Base-by-base conservation (phyloP, 345 rosid genomes). In the Eucalyptus regnans region DNA sequence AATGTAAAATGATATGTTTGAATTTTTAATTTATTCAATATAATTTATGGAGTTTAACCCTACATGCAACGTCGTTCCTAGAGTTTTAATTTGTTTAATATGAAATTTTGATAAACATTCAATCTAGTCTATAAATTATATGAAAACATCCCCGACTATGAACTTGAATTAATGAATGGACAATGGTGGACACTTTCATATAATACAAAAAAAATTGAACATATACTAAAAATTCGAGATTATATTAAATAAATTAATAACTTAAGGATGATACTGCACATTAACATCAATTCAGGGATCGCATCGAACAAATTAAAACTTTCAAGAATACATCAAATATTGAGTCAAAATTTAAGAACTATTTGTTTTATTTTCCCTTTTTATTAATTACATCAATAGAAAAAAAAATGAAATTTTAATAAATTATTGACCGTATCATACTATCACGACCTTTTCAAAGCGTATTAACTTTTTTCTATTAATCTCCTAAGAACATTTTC, bases 41-140 rank as follows among this genome's bases (percentile, higher is more conserved):
- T 6, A 2, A 0, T 62, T 27, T 2, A 0, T 27, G 0, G 0
- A 27, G 4, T 60, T 60, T 1, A 60, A 13, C 1, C 1, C 0
- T 12, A 62, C 16, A 12, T 29, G 17, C 8, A 62, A 29, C 0
- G 0, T 62, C 0, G 0, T 29, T 6, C 2, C 29, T 0, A 0
- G 0, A 29, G 0, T 3, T 62, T 62, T 62, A 4, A 56, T 25
- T 9, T 62, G 16, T 62, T 29, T 0, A 29, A 12, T 62, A 62
- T 1, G 4, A 6, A 6, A 0, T 62, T 62, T 29, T 62, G 4
- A 6, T 62, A 1, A 4, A 2, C 12, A 0, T 12, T 62, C 5
- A 62, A 62, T 62, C 1, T 62, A 12, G 0, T 12, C 0, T 6
- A 29, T 62, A 0, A 0, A 62, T 12, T 29, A 62, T 29, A 12